Evolutionary conservation across 2,329 filamentous ascomycete species (phyloP).

Genomic region (Penicillium nordicum): DNA sequence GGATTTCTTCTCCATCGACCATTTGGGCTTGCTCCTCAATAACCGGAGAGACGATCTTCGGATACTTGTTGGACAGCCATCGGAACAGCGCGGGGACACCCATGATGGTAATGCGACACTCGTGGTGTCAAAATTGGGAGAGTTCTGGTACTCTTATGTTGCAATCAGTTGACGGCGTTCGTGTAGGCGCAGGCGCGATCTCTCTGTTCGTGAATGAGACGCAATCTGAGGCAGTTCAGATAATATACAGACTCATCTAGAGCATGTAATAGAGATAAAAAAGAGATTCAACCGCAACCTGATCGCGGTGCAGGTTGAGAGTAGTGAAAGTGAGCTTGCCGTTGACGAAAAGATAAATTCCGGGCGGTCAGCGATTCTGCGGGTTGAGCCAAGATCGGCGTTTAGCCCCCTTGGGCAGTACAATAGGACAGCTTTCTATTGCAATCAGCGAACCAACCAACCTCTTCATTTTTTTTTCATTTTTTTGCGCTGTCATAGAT

Average conservation of each 20-base stretch:
- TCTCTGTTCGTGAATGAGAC: not conserved
- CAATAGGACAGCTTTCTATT: constrained; percentile 22
- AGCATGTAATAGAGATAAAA: not conserved
- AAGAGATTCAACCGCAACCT: constrained; percentile 12
- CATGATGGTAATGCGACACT: constrained; percentile 53
- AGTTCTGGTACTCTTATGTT: constrained; percentile 12
- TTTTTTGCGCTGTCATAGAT: constrained; percentile 25
- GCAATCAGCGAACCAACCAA: constrained; percentile 8
- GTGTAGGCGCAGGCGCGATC: constrained; percentile 6
- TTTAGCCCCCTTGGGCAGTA: constrained; percentile 19
- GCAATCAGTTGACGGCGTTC: constrained; percentile 8
- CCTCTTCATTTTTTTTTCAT: constrained; percentile 3
- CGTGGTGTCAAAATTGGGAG: constrained; percentile 1
- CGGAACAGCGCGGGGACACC: constrained; percentile 92
- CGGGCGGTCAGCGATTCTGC: constrained; percentile 21
- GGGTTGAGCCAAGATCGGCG: constrained; percentile 15
- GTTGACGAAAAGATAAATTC: constrained; percentile 20
- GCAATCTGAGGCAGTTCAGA: not conserved
- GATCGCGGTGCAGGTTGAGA: constrained; percentile 15
- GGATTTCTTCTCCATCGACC: constrained; percentile 79
- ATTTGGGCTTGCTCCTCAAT: constrained; percentile 78
- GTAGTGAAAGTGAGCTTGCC: constrained; percentile 15
- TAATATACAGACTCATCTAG: not conserved
- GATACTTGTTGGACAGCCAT: constrained; percentile 96
- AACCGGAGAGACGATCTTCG: constrained; percentile 92